Conservation (phyloP, 2,329 filamentous ascomycete genomes). For the Geosmithia morbida region DNA sequence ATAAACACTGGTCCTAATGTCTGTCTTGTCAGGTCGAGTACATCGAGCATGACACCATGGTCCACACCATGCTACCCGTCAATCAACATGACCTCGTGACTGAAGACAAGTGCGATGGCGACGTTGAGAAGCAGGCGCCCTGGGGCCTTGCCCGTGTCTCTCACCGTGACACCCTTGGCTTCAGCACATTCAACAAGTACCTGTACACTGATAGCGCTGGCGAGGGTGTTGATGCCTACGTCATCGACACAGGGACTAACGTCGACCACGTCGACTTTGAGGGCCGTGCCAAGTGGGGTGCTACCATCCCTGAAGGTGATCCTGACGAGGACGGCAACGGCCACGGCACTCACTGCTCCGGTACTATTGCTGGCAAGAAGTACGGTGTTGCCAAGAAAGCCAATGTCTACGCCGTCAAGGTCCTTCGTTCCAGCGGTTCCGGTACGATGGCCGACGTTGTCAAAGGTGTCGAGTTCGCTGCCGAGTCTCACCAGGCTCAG, state of each 20-base stretch:
- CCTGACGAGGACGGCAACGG: slow-evolving; percentile 90
- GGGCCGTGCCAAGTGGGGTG: slow-evolving; percentile 89
- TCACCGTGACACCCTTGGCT: slow-evolving; percentile 74
- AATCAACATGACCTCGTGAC: slow-evolving; percentile 20
- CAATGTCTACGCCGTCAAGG: slow-evolving; percentile 92
- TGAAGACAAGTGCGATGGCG: slow-evolving; percentile 30
- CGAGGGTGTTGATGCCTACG: slow-evolving; percentile 96
- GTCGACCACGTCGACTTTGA: slow-evolving; percentile 90
- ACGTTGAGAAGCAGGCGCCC: slow-evolving; percentile 83
- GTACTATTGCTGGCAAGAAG: slow-evolving; percentile 94
- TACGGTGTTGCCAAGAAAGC: slow-evolving; percentile 99
- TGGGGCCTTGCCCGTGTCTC: slow-evolving; percentile 98
- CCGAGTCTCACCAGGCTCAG: slow-evolving; percentile 62
- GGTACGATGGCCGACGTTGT: slow-evolving; percentile 98
- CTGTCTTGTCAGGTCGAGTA: slow-evolving; percentile 61
- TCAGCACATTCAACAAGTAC: slow-evolving; percentile 97
- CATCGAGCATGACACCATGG: slow-evolving; percentile 87
- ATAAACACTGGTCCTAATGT: not conserved
- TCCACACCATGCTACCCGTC: slow-evolving; percentile 58
- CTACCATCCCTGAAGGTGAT: slow-evolving; percentile 81
- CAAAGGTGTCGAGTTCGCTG: slow-evolving; percentile 94
- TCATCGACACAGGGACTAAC: slow-evolving; percentile 97
- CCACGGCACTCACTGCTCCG: slow-evolving; percentile 98
- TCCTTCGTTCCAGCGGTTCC: slow-evolving; percentile 91
- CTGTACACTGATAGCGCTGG: slow-evolving; percentile 79